Percentiles rank a stretch among this genome's conserved stretches.
phyloP scores from a whole-genome alignment of 169 alveolate genomes.

The Cystoisospora suis region DNA sequence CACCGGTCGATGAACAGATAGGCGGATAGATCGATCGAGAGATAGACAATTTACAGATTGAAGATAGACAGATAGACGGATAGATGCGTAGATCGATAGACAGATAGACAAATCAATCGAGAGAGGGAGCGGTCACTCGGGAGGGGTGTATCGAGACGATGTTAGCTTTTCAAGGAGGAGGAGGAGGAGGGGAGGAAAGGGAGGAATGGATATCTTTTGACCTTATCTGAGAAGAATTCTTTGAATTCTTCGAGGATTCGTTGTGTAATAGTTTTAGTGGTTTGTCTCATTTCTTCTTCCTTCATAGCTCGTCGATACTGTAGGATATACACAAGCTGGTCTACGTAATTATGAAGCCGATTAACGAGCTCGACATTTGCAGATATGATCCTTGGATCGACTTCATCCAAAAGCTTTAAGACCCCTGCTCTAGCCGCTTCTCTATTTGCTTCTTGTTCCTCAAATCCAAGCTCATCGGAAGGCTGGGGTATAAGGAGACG shows the following conservation, averaged over 20 bases:
- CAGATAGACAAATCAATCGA: neutral
- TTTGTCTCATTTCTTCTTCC: neutral
- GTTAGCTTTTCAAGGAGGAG: neutral
- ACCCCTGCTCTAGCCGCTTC: conserved; percentile 7
- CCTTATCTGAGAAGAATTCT: neutral
- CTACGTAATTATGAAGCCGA: neutral
- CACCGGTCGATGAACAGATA: no score
- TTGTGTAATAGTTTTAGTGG: neutral
- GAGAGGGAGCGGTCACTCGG: neutral
- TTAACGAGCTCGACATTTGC: neutral
- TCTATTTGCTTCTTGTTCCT: neutral
- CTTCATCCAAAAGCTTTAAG: neutral
- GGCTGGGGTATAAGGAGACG: neutral
- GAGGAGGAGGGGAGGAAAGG: neutral
- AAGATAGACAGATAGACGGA: no score
- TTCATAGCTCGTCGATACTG: neutral
- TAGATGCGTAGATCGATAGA: no score
- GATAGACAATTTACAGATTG: no score
- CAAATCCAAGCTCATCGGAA: neutral
- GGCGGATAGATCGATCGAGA: no score
- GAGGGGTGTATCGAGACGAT: neutral
- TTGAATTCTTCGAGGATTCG: neutral
- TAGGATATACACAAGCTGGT: neutral
- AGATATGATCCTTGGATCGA: neutral
- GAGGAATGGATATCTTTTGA: neutral